Percentiles rank a stretch among this genome's conserved stretches.
Conservation (phyloP, 2,329 filamentous ascomycete genomes). For the Sporothrix phasma region DNA sequence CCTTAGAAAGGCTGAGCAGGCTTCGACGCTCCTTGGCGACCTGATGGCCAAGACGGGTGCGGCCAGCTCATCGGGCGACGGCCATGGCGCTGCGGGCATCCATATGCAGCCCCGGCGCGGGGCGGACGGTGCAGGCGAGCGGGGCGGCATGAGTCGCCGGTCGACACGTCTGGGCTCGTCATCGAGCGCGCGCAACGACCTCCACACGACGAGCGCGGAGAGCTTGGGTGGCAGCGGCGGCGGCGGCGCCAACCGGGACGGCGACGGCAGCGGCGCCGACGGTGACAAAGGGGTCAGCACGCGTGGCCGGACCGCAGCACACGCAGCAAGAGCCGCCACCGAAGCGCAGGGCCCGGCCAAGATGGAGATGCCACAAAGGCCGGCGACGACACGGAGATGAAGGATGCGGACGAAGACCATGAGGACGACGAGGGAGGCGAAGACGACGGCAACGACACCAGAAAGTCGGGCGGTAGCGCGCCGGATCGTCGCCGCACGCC, state of each 20-base stretch:
- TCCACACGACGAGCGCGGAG: slow-evolving; percentile 28
- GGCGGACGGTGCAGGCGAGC: slow-evolving; percentile 1
- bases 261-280: slow-evolving; percentile 27
- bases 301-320: slow-evolving; percentile 25
- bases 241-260: slow-evolving; percentile 32
- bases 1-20: slow-evolving; percentile 51
- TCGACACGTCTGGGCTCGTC: slow-evolving; percentile 39
- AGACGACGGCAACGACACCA: slow-evolving; percentile 24
- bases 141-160: slow-evolving; percentile 13
- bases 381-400: slow-evolving; percentile 19
- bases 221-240: slow-evolving; percentile 23
- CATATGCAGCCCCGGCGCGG: slow-evolving; percentile 7
- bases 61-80: slow-evolving; percentile 2
- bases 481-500: slow-evolving; percentile 41
- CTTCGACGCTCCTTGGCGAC: slow-evolving; percentile 41
- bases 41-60: slow-evolving; percentile 31
- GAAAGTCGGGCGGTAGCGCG: slow-evolving; percentile 23
- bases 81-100: not conserved
- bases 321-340: slow-evolving; percentile 18
- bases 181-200: slow-evolving; percentile 36
- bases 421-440: slow-evolving; percentile 11
- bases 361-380: slow-evolving; percentile 24
- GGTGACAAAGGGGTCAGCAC: slow-evolving; percentile 29
- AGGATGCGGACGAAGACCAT: slow-evolving; percentile 8
- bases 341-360: slow-evolving; percentile 15